Conservation (phyloP, 2,329 filamentous ascomycete species). For the Penicillium vulpinum region DNA sequence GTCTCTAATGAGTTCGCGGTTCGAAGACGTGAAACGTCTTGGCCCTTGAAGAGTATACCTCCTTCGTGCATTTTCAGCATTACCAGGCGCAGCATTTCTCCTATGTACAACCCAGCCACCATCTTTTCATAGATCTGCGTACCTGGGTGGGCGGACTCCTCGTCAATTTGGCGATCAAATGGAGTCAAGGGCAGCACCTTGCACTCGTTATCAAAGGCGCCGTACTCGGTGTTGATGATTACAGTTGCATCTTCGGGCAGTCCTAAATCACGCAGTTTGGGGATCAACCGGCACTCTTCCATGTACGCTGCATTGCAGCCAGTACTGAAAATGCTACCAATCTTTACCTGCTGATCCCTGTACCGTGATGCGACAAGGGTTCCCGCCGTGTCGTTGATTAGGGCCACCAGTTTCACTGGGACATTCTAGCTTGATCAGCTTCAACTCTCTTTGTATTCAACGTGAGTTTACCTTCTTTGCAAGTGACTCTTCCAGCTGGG, state of each 20-base stretch:
- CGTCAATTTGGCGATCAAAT: constrained; percentile 74
- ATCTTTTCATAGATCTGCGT: constrained; percentile 97
- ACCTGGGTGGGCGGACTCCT: constrained; percentile 82
- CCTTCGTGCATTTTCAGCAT: constrained; percentile 80
- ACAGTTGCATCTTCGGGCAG: constrained; percentile 73
- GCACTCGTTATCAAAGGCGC: constrained; percentile 86
- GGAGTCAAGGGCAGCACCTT: constrained; percentile 63
- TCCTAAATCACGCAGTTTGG: constrained; percentile 80
- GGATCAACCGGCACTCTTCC: constrained; percentile 79
- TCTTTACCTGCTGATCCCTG: constrained; percentile 79
- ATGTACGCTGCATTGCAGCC: constrained; percentile 96
- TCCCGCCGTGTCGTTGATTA: constrained; percentile 93
- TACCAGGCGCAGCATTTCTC: constrained; percentile 85
- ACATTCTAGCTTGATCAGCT: constrained; percentile 57
- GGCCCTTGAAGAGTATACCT: constrained; percentile 72
- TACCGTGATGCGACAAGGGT: constrained; percentile 91
- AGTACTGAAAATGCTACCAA: constrained; percentile 93
- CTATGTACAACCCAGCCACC: constrained; percentile 89
- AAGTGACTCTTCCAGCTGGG: constrained; percentile 75
- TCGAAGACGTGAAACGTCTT: constrained; percentile 74
- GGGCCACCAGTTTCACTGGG: constrained; percentile 78
- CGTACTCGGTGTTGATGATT: constrained; percentile 94
- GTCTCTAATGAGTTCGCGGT: constrained; percentile 84
- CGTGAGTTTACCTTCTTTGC: constrained; percentile 54
- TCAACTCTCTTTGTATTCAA: not conserved